Conservation (phyloP, 2,329 filamentous ascomycete genomes). For the Fusarium circinatum region DNA sequence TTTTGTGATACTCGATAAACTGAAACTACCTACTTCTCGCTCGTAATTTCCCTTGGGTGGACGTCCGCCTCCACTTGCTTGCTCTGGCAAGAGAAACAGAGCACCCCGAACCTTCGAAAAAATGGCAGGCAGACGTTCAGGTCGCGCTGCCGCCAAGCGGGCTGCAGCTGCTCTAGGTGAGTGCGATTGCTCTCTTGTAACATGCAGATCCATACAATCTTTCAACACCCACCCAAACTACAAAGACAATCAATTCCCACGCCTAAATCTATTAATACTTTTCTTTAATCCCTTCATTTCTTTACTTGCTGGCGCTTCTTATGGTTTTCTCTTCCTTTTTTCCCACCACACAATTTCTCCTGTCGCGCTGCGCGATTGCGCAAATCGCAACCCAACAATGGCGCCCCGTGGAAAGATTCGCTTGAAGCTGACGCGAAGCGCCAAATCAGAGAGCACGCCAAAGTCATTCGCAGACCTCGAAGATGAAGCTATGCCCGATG, state of each 20-base stretch:
- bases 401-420: constrained; percentile 45
- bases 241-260: not conserved
- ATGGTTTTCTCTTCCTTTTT: not conserved
- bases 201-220: constrained; percentile 5
- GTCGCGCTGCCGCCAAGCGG: constrained; percentile 64
- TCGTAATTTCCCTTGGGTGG: constrained; percentile 28
- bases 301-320: not conserved
- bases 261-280: not conserved
- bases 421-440: constrained; percentile 48
- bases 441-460: constrained; percentile 54
- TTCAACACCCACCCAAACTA: constrained; percentile 15
- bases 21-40: constrained; percentile 18
- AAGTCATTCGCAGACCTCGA: constrained; percentile 55
- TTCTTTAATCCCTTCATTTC: not conserved
- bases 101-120: constrained; percentile 20
- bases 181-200: constrained; percentile 40
- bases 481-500: constrained; percentile 48
- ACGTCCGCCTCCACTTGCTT: constrained; percentile 29
- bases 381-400: constrained; percentile 35
- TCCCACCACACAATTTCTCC: not conserved
- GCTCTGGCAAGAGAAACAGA: constrained; percentile 10
- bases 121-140: constrained; percentile 59
- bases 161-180: constrained; percentile 64
- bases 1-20: constrained; percentile 29
- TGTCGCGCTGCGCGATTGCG: constrained; percentile 14